phyloP scores from a whole-genome alignment of 2,329 filamentous ascomycete species.

The Paecilomyces variotii region DNA sequence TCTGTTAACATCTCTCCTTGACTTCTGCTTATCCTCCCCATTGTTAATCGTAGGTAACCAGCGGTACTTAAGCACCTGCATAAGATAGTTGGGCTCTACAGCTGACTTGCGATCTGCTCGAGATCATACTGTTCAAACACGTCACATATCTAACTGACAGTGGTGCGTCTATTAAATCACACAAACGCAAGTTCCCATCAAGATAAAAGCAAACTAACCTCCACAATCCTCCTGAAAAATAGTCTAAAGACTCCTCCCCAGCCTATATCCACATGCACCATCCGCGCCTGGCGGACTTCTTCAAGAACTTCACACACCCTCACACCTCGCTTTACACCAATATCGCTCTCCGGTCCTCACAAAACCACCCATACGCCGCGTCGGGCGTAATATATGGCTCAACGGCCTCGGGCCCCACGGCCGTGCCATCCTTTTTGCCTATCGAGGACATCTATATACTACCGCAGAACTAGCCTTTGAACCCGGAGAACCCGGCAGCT shows the following conservation, averaged over 20 bases:
- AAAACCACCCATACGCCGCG: constrained; percentile 6
- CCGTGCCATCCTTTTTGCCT: constrained; percentile 38
- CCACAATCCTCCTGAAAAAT: constrained; percentile 5
- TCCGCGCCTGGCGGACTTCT: constrained; percentile 41
- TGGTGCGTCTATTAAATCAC: constrained; percentile 10
- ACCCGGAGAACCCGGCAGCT: constrained; percentile 66
- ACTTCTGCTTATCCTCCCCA: no score
- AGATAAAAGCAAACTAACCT: constrained; percentile 1
- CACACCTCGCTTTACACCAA: constrained; percentile 25
- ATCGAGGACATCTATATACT: constrained; percentile 55
- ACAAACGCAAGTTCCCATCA: not conserved
- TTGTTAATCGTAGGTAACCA: no score
- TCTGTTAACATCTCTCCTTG: no score
- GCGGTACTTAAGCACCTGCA: no score
- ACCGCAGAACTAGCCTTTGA: constrained; percentile 53
- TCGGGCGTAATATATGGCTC: constrained; percentile 19
- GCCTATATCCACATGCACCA: constrained; percentile 43
- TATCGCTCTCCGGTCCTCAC: constrained; percentile 9
- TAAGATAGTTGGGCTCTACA: no score
- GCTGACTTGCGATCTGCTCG: no score
- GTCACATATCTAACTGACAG: constrained; percentile 8
- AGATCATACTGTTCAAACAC: not conserved
- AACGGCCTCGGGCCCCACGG: constrained; percentile 18
- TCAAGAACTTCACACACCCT: constrained; percentile 43
- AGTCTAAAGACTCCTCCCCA: constrained; percentile 45